A percentile compares a stretch with the other conserved stretches of the same genome.
Evolutionary conservation across 2,329 filamentous ascomycete species (phyloP).

Genomic region (Arthrobotrys sinensis): DNA sequence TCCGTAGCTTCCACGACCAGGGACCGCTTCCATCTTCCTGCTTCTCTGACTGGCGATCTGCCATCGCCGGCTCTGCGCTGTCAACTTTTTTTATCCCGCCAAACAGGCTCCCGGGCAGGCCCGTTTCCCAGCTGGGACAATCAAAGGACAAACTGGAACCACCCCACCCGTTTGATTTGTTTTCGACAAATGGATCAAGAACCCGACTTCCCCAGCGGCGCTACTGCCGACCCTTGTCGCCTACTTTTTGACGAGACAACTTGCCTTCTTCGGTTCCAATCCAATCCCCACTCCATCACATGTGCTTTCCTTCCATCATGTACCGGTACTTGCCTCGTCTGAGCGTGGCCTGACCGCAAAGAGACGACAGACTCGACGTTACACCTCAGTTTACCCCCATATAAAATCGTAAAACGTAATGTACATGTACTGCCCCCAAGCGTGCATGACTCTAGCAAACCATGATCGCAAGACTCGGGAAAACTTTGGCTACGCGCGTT

Average conservation of each 20-base stretch:
- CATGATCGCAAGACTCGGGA: too few relatives aligned
- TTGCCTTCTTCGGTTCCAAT: slow-evolving; percentile 30
- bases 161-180: slow-evolving; percentile 44
- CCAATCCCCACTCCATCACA: slow-evolving; percentile 20
- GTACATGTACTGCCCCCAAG: slow-evolving; percentile 9
- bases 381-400: background rate
- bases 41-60: slow-evolving; percentile 13
- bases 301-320: slow-evolving; percentile 28
- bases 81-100: slow-evolving; percentile 41
- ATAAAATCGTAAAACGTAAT: background rate
- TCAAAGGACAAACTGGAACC: slow-evolving; percentile 16
- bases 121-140: slow-evolving; percentile 25
- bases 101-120: slow-evolving; percentile 57
- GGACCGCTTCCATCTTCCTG: background rate
- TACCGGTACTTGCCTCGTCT: slow-evolving; percentile 43
- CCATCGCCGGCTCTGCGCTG: slow-evolving; percentile 36
- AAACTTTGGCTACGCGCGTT: slow-evolving; percentile 8
- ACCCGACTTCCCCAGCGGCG: slow-evolving; percentile 60
- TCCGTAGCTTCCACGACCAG: background rate
- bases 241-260: slow-evolving; percentile 33
- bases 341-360: slow-evolving; percentile 47
- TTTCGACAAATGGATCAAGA: slow-evolving; percentile 59
- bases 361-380: background rate
- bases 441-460: too few relatives aligned
- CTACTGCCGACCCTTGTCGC: slow-evolving; percentile 56